phyloP scores from a whole-genome alignment of 2,329 filamentous ascomycete genomes.

The Penicillium sp. region DNA sequence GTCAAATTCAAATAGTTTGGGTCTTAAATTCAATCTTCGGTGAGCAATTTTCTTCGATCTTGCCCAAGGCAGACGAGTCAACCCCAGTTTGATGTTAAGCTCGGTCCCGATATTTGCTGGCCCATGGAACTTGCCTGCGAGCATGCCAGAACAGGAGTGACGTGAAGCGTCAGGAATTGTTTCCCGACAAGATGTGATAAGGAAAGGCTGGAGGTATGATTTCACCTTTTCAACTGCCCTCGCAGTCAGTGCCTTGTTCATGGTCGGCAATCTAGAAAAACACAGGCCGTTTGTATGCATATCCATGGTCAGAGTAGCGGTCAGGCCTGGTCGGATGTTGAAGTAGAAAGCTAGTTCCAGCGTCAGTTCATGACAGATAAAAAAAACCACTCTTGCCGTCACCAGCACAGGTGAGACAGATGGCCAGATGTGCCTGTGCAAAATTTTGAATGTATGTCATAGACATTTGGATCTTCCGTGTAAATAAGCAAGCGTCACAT shows the following conservation, averaged over 20 bases:
- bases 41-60: no score
- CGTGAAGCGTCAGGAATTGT: conserved; percentile 17
- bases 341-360: not conserved
- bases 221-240: conserved; percentile 14
- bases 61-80: no score
- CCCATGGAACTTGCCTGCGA: not conserved
- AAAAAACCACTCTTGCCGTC: conserved; percentile 16
- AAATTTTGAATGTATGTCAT: no score
- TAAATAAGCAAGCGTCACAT: no score
- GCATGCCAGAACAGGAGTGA: not conserved
- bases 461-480: no score
- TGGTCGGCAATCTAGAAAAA: not conserved
- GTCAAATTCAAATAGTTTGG: no score
- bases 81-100: conserved; percentile 6
- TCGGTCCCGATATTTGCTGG: conserved; percentile 2
- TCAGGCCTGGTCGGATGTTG: conserved; percentile 2
- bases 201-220: conserved; percentile 8
- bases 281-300: conserved; percentile 1
- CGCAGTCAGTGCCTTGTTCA: not conserved
- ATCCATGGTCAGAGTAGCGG: conserved; percentile 11
- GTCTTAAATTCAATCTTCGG: no score
- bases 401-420: no score
- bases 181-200: conserved; percentile 6
- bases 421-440: no score
- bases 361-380: conserved; percentile 12